Percentiles rank a stretch among this genome's conserved stretches.
These are phyloP conservation scores for Circinella minor DNA, from an alignment of 371 early-diverging fungal species.

Conservation along the genomic window DNA sequence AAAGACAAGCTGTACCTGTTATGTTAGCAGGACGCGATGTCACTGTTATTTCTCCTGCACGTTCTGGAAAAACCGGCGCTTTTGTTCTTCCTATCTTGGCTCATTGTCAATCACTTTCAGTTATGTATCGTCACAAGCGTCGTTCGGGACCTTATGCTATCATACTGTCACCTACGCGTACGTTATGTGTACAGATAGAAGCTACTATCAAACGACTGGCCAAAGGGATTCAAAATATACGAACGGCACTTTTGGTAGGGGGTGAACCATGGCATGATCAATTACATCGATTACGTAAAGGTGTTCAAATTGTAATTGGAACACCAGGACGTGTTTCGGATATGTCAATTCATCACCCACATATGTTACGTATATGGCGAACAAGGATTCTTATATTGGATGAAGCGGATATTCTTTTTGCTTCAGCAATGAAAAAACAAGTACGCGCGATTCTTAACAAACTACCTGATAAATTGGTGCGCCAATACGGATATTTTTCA, in stretches of 20 bases:
- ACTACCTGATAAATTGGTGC: slow-evolving; percentile 38
- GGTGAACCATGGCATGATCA: slow-evolving; percentile 60
- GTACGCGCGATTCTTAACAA: slow-evolving; percentile 52
- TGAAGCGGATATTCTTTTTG: slow-evolving; percentile 66
- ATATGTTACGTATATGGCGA: slow-evolving; percentile 47
- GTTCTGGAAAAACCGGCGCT: slow-evolving; percentile 66
- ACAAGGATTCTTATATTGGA: slow-evolving; percentile 63
- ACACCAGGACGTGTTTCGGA: slow-evolving; percentile 67
- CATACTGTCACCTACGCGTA: slow-evolving; percentile 64
- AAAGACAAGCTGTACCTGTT: slow-evolving; percentile 73
- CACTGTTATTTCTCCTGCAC: slow-evolving; percentile 70
- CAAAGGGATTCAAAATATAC: slow-evolving; percentile 53
- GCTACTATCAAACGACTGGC: slow-evolving; percentile 44
- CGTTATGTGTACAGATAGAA: slow-evolving; percentile 60
- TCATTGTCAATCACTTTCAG: slow-evolving; percentile 56
- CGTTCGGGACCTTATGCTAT: slow-evolving; percentile 58
- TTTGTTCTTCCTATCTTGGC: slow-evolving; percentile 58
- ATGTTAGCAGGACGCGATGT: slow-evolving; percentile 72
- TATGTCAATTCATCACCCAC: slow-evolving; percentile 44
- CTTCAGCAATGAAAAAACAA: slow-evolving; percentile 34
- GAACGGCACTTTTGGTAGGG: slow-evolving; percentile 60
- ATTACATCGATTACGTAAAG: slow-evolving; percentile 55
- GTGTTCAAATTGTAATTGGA: slow-evolving; percentile 61
- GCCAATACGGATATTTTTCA: slow-evolving; percentile 62
- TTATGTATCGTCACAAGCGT: slow-evolving; percentile 35